phyloP scores from a whole-genome alignment of 2,329 filamentous ascomycete species.

The Fusarium sp. region DNA sequence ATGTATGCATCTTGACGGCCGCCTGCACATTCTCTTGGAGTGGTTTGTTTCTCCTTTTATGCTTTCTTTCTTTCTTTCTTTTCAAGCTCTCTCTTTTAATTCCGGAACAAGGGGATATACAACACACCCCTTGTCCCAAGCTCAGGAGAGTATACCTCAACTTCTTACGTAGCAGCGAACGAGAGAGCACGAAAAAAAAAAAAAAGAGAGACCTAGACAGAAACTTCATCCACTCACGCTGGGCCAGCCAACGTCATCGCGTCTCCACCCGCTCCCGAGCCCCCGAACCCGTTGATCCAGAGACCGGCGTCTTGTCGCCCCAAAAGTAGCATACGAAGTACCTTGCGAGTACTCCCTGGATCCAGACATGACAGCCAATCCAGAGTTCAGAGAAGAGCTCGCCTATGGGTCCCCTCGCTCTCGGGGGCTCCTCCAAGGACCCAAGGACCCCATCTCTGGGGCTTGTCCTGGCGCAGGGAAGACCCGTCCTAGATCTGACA shows the following conservation, averaged over 20 bases:
- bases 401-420: conserved; percentile 14
- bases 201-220: background rate
- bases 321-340: conserved; percentile 34
- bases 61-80: background rate
- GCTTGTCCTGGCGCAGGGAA: conserved; percentile 40
- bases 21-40: conserved; percentile 1
- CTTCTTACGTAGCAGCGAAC: background rate
- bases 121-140: background rate
- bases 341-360: conserved; percentile 25
- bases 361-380: conserved; percentile 21
- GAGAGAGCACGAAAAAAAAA: conserved; percentile 3
- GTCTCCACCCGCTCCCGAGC: conserved; percentile 43
- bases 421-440: conserved; percentile 12
- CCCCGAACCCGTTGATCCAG: conserved; percentile 45
- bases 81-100: background rate
- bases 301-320: conserved; percentile 22
- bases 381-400: conserved; percentile 14
- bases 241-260: conserved; percentile 43
- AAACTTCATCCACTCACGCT: conserved; percentile 11
- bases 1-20: background rate
- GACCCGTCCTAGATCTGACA: conserved; percentile 45
- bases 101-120: background rate
- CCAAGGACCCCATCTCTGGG: conserved; percentile 27
- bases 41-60: conserved; percentile 4
- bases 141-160: conserved; percentile 4